Evolutionary conservation across 805 yeast species (phyloP), one percentile per base, ranked within the genome.

Genomic region (Dipodascopsis tothii): DNA sequence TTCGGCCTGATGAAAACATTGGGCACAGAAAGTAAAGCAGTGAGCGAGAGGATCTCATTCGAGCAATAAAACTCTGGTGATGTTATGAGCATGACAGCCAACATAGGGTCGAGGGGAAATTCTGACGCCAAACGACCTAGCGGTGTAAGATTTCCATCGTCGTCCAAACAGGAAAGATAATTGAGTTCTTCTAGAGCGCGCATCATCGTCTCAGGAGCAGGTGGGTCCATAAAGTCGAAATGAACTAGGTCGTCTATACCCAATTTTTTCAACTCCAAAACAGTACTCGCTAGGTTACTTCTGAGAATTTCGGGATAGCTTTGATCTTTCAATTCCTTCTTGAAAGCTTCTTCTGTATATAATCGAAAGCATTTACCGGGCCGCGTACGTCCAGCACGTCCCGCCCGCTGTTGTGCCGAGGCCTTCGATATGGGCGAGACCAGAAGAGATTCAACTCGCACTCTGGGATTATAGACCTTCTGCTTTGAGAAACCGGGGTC

Each of bases 151-250:
- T 82, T 81, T 48, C 97, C 98, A 37, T 86, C 90, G 61, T 92
- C 96, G 54, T 85, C 84, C 41, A 90, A 72, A 68, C 96, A 92
- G 19, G 82, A 80, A 50, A 90, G 70, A 61, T 86, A 92, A 61
- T 92, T 88, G 58, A 90, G 73, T 64, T 90, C 98, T 64, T 90
- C 98, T 51, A 90, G 70, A 0, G 97, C 97, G 62, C 98, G 75
- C 98, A 92, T 92, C 98, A 90, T 92, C 4, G 98, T 92, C 65
- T 90, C 98, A 6, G 98, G 98, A 2, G 97, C 97, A 11, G 98
- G 98, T 5, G 98, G 97, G 61, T 90, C 98, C 95, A 90, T 90
- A 61, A 92, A 90, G 63, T 92, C 98, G 60, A 90, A 90, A 66
- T 90, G 97, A 33, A 92, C 98, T 59, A 90, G 75, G 67, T 90